These are phyloP conservation scores for Fraxinus quadrangulata DNA, from an alignment of 257 asterid genomes.

Conservation along the genomic window DNA sequence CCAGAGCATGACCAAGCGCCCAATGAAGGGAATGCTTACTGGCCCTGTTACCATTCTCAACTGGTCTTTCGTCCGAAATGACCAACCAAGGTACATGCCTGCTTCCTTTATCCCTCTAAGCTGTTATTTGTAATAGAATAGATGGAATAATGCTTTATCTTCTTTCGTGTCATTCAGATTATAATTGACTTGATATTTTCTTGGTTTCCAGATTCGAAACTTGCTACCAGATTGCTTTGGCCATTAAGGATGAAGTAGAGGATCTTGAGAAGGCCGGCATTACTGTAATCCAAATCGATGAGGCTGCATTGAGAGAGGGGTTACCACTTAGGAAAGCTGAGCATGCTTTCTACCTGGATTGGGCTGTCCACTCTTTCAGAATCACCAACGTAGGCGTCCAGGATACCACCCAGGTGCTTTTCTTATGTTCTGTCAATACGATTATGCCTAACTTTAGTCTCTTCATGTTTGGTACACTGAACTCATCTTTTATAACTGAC, in stretches of 20 bases:
- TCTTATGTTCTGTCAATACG: background rate
- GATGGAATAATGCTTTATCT: background rate
- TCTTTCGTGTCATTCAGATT: background rate
- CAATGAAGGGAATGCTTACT: constrained; percentile 73
- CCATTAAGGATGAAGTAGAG: constrained; percentile 67
- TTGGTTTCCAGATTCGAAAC: constrained; percentile 47
- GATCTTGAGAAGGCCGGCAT: constrained; percentile 66
- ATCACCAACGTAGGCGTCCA: constrained; percentile 54
- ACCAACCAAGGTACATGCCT: constrained; percentile 53
- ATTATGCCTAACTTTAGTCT: background rate
- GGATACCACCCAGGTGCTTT: constrained; percentile 55
- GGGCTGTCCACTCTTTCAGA: constrained; percentile 79
- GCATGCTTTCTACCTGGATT: constrained; percentile 62
- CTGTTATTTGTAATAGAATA: background rate
- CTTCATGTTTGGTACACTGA: background rate
- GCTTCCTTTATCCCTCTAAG: background rate
- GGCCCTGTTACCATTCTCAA: constrained; percentile 69
- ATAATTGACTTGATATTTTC: background rate
- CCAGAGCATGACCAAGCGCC: constrained; percentile 70
- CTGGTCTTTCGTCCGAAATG: constrained; percentile 66
- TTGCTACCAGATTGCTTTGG: constrained; percentile 68
- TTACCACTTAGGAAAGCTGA: constrained; percentile 66
- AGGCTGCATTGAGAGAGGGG: constrained; percentile 73
- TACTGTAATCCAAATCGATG: constrained; percentile 63
- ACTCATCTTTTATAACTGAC: background rate